phyloP scores from a whole-genome alignment of 495 filamentous ascomycete genomes.

The Hypoxylon cercidicola region DNA sequence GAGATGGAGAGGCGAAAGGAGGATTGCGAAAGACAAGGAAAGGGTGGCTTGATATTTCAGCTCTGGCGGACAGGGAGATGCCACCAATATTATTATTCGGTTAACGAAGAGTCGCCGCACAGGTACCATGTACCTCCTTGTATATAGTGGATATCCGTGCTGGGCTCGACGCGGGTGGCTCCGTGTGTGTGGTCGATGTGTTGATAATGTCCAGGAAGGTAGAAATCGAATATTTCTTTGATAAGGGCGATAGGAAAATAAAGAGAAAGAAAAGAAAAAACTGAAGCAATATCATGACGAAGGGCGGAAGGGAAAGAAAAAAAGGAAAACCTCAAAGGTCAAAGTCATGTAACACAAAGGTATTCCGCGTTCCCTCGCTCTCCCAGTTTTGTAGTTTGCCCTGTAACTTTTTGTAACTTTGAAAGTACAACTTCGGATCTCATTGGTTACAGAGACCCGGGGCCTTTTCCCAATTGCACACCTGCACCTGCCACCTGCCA shows the following conservation, averaged over 20 bases:
- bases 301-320: conserved; percentile 3
- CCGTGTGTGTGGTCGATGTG: background rate
- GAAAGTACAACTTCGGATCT: conserved; percentile 25
- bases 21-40: conserved; percentile 24
- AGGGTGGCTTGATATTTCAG: conserved; percentile 34
- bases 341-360: conserved; percentile 18
- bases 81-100: conserved; percentile 27
- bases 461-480: conserved; percentile 15
- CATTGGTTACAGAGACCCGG: conserved; percentile 34
- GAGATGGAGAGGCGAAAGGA: conserved; percentile 20
- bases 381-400: conserved; percentile 31
- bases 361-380: conserved; percentile 23
- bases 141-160: conserved; percentile 18
- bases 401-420: conserved; percentile 16
- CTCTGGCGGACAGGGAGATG: conserved; percentile 28
- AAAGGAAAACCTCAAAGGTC: conserved; percentile 8
- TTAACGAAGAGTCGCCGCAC: conserved; percentile 16
- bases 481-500: background rate
- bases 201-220: no score
- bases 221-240: no score
- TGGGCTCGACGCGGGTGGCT: conserved; percentile 23
- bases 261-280: conserved; percentile 13
- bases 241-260: conserved; percentile 2
- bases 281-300: background rate
- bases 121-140: conserved; percentile 8